These are phyloP conservation scores for Psidium guajava DNA, from an alignment of 345 rosid genomes.

Conservation along the genomic window DNA sequence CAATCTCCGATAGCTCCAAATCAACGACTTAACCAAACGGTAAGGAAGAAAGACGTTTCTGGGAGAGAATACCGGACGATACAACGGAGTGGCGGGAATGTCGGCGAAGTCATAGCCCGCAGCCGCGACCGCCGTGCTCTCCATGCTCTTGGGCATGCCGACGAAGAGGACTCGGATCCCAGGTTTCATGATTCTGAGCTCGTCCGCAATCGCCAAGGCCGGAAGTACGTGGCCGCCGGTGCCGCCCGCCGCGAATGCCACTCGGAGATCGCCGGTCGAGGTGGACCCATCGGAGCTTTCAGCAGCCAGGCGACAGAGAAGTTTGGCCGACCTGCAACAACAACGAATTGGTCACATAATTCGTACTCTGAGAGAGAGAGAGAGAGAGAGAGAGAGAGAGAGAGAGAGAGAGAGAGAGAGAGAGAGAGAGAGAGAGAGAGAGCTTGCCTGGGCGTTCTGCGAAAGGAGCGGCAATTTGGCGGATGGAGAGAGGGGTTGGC, in stretches of 20 bases:
- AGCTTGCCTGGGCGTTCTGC: not conserved
- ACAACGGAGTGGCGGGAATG: constrained; percentile 32
- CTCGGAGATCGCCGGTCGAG: constrained; percentile 20
- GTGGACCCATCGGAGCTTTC: not conserved
- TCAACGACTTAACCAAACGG: constrained; percentile 32
- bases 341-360: constrained; percentile 9
- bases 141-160: constrained; percentile 66
- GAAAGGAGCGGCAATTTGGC: not conserved
- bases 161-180: constrained; percentile 41
- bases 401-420: too few relatives aligned
- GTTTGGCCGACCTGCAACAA: constrained; percentile 22
- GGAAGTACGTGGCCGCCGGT: constrained; percentile 76
- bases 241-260: constrained; percentile 65
- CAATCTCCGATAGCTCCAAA: constrained; percentile 26
- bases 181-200: constrained; percentile 44
- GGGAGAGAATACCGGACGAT: constrained; percentile 32
- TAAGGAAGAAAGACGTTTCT: constrained; percentile 45
- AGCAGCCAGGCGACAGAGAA: not conserved
- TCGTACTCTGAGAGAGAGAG: not conserved
- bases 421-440: too few relatives aligned
- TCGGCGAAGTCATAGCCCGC: constrained; percentile 55
- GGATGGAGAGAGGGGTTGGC: not conserved
- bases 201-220: constrained; percentile 76
- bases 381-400: not conserved
- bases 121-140: constrained; percentile 48